Evolutionary conservation across 2,329 filamentous ascomycete genomes (phyloP).

Genomic region (Paraphaeosphaeria sporulosa): DNA sequence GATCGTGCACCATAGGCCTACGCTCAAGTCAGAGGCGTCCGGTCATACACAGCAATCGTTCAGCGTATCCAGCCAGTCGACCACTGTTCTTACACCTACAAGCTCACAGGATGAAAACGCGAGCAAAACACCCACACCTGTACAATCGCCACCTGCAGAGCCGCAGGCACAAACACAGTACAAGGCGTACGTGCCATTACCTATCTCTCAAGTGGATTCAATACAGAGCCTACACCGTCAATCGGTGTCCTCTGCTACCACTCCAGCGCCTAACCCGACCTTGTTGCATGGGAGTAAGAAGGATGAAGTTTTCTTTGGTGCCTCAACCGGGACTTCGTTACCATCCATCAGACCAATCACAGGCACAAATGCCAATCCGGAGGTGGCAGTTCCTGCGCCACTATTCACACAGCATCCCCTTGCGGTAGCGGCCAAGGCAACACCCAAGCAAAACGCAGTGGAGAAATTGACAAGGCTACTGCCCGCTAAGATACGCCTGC

Average conservation of each 20-base stretch:
- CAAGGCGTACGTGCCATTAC: constrained; percentile 44
- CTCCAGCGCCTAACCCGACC: constrained; percentile 16
- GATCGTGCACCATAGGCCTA: constrained; percentile 43
- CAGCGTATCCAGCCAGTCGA: constrained; percentile 34
- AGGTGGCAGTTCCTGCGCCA: constrained; percentile 37
- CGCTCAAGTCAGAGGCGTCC: constrained; percentile 22
- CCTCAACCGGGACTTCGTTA: constrained; percentile 28
- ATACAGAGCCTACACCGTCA: constrained; percentile 29
- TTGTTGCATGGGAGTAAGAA: constrained; percentile 24
- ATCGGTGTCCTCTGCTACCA: constrained; percentile 30
- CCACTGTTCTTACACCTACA: constrained; percentile 44
- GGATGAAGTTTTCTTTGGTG: constrained; percentile 48
- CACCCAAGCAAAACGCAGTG: constrained; percentile 21
- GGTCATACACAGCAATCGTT: constrained; percentile 24
- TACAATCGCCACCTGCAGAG: constrained; percentile 38
- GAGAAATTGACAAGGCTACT: constrained; percentile 31
- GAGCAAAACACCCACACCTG: constrained; percentile 39
- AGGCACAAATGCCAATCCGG: constrained; percentile 23
- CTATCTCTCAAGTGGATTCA: constrained; percentile 19
- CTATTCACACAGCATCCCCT: constrained; percentile 31
- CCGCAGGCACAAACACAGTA: constrained; percentile 35
- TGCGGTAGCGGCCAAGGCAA: constrained; percentile 17
- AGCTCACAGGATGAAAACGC: constrained; percentile 44
- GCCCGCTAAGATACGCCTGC: constrained; percentile 23
- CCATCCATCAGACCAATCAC: constrained; percentile 26